phyloP scores from a whole-genome alignment of 1,284 basidiomycete genomes.

The Leccinum ambiguum region DNA sequence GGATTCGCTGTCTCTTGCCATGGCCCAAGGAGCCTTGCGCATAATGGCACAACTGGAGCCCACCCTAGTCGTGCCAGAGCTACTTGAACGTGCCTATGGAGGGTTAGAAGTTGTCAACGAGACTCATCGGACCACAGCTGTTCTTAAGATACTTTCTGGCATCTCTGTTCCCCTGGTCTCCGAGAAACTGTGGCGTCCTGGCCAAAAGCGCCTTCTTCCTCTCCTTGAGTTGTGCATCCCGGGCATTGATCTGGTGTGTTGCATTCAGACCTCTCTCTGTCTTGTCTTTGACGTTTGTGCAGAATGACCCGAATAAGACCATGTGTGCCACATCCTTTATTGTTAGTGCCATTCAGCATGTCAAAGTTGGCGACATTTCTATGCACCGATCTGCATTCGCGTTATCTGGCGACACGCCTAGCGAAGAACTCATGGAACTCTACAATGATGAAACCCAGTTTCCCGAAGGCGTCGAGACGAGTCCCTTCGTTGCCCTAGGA shows the following conservation, averaged over 20 bases:
- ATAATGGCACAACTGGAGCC: constrained; percentile 84
- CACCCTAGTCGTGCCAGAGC: constrained; percentile 85
- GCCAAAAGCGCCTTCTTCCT: constrained; percentile 87
- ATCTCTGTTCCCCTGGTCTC: constrained; percentile 80
- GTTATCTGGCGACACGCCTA: constrained; percentile 50
- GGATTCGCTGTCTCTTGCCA: constrained; percentile 65
- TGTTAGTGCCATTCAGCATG: constrained; percentile 72
- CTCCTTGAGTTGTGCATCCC: constrained; percentile 90
- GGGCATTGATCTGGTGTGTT: constrained; percentile 80
- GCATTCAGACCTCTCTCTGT: constrained; percentile 1
- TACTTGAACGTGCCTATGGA: constrained; percentile 89
- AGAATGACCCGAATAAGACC: constrained; percentile 96
- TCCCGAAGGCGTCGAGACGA: constrained; percentile 56
- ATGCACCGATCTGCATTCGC: constrained; percentile 54
- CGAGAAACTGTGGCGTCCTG: constrained; percentile 78
- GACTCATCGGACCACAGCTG: constrained; percentile 91
- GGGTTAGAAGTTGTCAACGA: constrained; percentile 95
- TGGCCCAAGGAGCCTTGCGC: constrained; percentile 71
- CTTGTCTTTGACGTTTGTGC: constrained; percentile 11
- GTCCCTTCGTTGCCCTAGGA: constrained; percentile 50
- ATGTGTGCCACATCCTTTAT: constrained; percentile 82
- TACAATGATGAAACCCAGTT: constrained; percentile 44
- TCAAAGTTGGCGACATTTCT: constrained; percentile 82
- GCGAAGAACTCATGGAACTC: constrained; percentile 55
- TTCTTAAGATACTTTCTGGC: constrained; percentile 85